Evolutionary conservation across 805 yeast species (phyloP).

Genomic region (Spathaspora sp.): DNA sequence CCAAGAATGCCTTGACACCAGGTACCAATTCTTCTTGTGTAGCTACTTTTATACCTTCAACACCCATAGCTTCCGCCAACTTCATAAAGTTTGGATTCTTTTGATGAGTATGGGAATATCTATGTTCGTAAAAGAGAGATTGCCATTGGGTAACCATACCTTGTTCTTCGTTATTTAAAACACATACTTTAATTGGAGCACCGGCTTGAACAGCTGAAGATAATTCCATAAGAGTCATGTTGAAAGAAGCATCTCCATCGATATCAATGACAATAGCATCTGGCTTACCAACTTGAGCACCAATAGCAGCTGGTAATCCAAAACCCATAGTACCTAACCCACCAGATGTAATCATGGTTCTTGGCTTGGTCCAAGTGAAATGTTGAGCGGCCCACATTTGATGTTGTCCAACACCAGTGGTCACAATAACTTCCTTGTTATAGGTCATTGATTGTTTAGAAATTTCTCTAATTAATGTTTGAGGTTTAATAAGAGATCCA

Average conservation of each 20-base stretch:
- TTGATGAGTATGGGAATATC: constrained; percentile 98
- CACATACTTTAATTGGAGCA: constrained; percentile 85
- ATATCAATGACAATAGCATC: constrained; percentile 93
- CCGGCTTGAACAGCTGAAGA: constrained; percentile 91
- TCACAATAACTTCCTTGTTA: constrained; percentile 74
- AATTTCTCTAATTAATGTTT: constrained; percentile 79
- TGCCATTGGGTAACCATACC: constrained; percentile 99
- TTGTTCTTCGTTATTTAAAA: constrained; percentile 96
- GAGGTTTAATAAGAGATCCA: constrained; percentile 83
- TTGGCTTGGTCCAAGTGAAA: constrained; percentile 89
- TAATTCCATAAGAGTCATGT: constrained; percentile 93
- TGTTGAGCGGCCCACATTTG: constrained; percentile 99
- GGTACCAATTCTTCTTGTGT: constrained; percentile 57
- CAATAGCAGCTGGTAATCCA: constrained; percentile 97
- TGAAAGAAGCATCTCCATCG: constrained; percentile 99
- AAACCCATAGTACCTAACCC: constrained; percentile 99
- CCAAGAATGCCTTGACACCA: constrained; percentile 62
- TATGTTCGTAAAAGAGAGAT: constrained; percentile 91
- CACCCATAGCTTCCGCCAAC: constrained; percentile 91
- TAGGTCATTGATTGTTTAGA: constrained; percentile 63
- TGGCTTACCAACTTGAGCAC: constrained; percentile 95
- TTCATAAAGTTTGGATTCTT: constrained; percentile 89
- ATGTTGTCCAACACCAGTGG: constrained; percentile 99
- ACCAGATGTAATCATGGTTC: constrained; percentile 96
- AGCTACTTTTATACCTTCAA: constrained; percentile 72